Evolutionary conservation across 495 filamentous ascomycete genomes (phyloP), one percentile per base, ranked within the genome.

Genomic region (Hypomontagnella submonticulosa): DNA sequence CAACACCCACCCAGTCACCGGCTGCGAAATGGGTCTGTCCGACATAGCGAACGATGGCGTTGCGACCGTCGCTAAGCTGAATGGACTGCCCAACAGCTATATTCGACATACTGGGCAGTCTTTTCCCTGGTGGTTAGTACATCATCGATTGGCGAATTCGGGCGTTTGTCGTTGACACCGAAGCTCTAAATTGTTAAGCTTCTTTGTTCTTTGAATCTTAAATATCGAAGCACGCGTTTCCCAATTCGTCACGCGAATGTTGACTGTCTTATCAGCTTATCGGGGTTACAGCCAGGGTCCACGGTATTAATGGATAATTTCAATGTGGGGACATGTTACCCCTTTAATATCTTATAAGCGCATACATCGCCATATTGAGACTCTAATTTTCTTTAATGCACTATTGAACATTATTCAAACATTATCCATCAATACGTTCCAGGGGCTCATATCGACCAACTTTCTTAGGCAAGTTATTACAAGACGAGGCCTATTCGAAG

Each of bases 1-100:
- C 93, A 43, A 98, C 83, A 50, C 95, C 95, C 50, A 97, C 80
- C 92, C 94, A 99, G 23, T 91, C 89, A 53, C 93, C 96, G 3
- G 75, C 72, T 32, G 91, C 87, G 75, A 98, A 97, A 60, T 84
- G 77, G 20, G 93, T 91, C 42, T 83, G 80, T 63, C 95, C 95
- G 61, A 92, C 76, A 75, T 88, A 99, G 69, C 91, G 90, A 42
- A 98, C 83, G 59, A 84, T 87, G 67, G 83, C 95, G 54, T 82
- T 83, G 63, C 89, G 90, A 71, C 91, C 91, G 73, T 96, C 90
- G 73, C 77, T 84, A 54, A 95, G 84, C 74, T 83, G 83, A 75
- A 96, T 85, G 33, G 66, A 72, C 64, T 81, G 80, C 40, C 81
- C 81, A 37, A 72, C 67, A 67, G 77, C 73, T 66, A 82, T 73